Evolutionary conservation across 352 stramenopile genomes (phyloP).

Genomic region (Phytophthora megakarya): DNA sequence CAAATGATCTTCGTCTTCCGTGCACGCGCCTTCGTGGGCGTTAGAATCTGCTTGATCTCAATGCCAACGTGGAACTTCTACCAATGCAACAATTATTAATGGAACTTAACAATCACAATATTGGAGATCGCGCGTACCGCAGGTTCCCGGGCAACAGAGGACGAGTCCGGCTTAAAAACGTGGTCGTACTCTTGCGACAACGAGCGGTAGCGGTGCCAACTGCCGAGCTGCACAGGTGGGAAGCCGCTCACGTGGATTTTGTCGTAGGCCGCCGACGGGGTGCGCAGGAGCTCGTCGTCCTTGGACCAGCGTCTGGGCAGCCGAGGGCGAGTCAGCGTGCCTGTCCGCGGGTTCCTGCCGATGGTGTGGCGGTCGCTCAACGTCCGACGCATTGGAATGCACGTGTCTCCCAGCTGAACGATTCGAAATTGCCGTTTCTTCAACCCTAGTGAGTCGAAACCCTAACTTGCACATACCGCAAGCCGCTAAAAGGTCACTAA

Average conservation of each 20-base stretch:
- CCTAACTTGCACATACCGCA: conserved; percentile 10
- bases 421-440: conserved; percentile 32
- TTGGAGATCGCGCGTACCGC: conserved; percentile 31
- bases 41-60: conserved; percentile 71
- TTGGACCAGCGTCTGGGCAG: conserved; percentile 33
- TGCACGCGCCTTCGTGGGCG: conserved; percentile 44
- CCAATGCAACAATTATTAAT: conserved; percentile 6
- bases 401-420: conserved; percentile 4
- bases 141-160: conserved; percentile 44
- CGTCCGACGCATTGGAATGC: conserved; percentile 24
- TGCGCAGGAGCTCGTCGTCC: conserved; percentile 32
- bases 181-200: conserved; percentile 62
- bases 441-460: conserved; percentile 30
- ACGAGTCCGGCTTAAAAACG: conserved; percentile 45
- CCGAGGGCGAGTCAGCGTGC: conserved; percentile 8
- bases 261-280: conserved; percentile 32
- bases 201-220: conserved; percentile 66
- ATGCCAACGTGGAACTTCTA: conserved; percentile 80
- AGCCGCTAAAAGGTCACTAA: conserved; percentile 5
- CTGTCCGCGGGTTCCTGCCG: conserved; percentile 15
- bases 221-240: conserved; percentile 64
- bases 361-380: conserved; percentile 21
- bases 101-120: conserved; percentile 18
- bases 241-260: conserved; percentile 52
- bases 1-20: conserved; percentile 99